phyloP scores from a whole-genome alignment of 2,329 filamentous ascomycete species.

The Colletotrichum truncatum region DNA sequence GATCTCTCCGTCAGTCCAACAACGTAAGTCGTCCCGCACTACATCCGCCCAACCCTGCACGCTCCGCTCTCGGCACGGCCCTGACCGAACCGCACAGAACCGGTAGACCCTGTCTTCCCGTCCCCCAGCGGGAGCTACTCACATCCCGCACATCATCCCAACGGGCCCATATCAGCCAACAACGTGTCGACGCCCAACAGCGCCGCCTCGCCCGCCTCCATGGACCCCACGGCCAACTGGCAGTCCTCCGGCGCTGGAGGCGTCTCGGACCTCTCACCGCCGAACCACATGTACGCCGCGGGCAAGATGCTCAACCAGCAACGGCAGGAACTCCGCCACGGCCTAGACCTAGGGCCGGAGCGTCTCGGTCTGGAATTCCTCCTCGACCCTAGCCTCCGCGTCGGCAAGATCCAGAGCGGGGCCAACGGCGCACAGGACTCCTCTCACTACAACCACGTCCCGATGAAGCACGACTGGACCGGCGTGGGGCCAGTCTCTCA shows the following conservation, averaged over 20 bases:
- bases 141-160: slow-evolving; percentile 32
- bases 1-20: slow-evolving; percentile 44
- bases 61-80: not conserved
- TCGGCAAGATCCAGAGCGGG: slow-evolving; percentile 61
- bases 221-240: slow-evolving; percentile 33
- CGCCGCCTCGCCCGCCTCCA: slow-evolving; percentile 45
- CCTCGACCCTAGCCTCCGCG: slow-evolving; percentile 67
- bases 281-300: slow-evolving; percentile 36
- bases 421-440: slow-evolving; percentile 58
- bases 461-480: slow-evolving; percentile 62
- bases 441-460: slow-evolving; percentile 52
- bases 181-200: slow-evolving; percentile 51
- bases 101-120: slow-evolving; percentile 40
- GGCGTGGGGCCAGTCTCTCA: slow-evolving; percentile 62
- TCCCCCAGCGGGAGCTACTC: slow-evolving; percentile 38
- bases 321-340: slow-evolving; percentile 59
- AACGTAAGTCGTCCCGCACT: slow-evolving; percentile 5
- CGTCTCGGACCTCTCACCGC: slow-evolving; percentile 31
- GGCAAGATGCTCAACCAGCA: slow-evolving; percentile 53
- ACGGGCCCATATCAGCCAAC: slow-evolving; percentile 39
- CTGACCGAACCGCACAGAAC: slow-evolving; percentile 28
- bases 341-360: slow-evolving; percentile 70
- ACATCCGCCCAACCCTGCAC: not conserved
- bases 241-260: not conserved
- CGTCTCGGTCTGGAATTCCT: slow-evolving; percentile 79